A percentile compares a stretch with the other conserved stretches of the same genome.
Evolutionary conservation across 2,329 filamentous ascomycete species (phyloP).

Genomic region (Colletotrichum zoysiae): DNA sequence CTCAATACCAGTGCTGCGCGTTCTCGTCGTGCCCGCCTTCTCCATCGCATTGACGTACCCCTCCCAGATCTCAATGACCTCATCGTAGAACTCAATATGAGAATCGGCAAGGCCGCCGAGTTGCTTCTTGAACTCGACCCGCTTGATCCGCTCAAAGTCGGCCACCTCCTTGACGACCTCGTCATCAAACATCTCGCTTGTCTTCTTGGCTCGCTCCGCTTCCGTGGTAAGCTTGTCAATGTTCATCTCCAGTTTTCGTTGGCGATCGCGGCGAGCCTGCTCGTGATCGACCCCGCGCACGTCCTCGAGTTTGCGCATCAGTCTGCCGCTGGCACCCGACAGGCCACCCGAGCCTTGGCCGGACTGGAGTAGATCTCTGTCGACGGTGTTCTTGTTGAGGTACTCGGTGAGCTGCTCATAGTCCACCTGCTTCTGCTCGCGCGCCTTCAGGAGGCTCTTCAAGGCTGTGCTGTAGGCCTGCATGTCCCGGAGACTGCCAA

Average conservation of each 20-base stretch:
- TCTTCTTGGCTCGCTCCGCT: slow-evolving; percentile 88
- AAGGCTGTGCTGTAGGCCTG: slow-evolving; percentile 91
- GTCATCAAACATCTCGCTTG: slow-evolving; percentile 93
- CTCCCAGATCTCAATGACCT: slow-evolving; percentile 87
- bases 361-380: slow-evolving; percentile 82
- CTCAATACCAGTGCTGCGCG: slow-evolving; percentile 33
- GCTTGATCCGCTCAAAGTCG: slow-evolving; percentile 97
- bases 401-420: slow-evolving; percentile 97
- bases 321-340: slow-evolving; percentile 85
- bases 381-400: slow-evolving; percentile 87
- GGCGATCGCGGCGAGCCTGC: slow-evolving; percentile 85
- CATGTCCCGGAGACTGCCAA: slow-evolving; percentile 94
- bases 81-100: slow-evolving; percentile 88
- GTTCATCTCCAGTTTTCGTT: slow-evolving; percentile 89
- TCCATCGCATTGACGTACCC: slow-evolving; percentile 91
- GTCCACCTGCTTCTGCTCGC: slow-evolving; percentile 98
- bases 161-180: slow-evolving; percentile 93
- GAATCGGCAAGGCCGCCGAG: slow-evolving; percentile 86
- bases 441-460: slow-evolving; percentile 88
- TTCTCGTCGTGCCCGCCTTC: slow-evolving; percentile 62
- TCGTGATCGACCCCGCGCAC: slow-evolving; percentile 97
- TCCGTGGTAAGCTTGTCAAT: slow-evolving; percentile 93
- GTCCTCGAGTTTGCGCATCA: slow-evolving; percentile 95
- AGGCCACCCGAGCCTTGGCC: slow-evolving; percentile 68
- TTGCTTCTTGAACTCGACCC: slow-evolving; percentile 89